A percentile compares a stretch with the other conserved stretches of the same genome.
These are phyloP conservation scores for Chlamydomonas reinhardtii DNA, from an alignment of 163 green algal genomes.

Conservation along the genomic window DNA sequence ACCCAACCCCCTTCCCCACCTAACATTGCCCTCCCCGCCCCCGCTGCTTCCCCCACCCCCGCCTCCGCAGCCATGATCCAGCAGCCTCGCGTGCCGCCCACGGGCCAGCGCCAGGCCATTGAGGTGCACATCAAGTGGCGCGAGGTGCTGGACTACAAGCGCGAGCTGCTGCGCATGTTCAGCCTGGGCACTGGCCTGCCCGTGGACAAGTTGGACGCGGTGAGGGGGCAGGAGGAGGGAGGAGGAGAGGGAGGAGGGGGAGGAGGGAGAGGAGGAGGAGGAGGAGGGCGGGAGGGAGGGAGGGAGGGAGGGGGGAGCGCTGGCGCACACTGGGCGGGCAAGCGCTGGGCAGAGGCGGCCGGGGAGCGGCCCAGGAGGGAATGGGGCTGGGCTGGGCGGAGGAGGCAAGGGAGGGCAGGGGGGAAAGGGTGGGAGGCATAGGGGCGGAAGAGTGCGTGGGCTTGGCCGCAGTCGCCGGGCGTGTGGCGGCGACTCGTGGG, in stretches of 20 bases:
- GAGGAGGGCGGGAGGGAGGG: too few relatives aligned
- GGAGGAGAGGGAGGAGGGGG: too few relatives aligned
- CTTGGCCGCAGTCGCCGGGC: too few relatives aligned
- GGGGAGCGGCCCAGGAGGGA: too few relatives aligned
- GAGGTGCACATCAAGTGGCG: conserved; percentile 97
- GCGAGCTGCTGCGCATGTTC: conserved; percentile 90
- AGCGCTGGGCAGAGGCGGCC: too few relatives aligned
- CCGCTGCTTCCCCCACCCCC: neutral
- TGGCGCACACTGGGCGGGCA: too few relatives aligned
- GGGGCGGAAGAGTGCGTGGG: too few relatives aligned
- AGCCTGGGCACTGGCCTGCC: conserved; percentile 89
- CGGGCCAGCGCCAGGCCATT: conserved; percentile 93
- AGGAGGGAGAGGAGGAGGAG: neutral
- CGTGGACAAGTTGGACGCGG: conserved; percentile 91
- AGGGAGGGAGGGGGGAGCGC: neutral
- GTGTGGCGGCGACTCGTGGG: too few relatives aligned
- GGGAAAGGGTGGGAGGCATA: too few relatives aligned
- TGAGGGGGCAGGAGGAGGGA: conserved; percentile 23
- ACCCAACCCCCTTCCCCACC: neutral
- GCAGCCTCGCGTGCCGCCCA: conserved; percentile 94
- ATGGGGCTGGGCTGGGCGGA: too few relatives aligned
- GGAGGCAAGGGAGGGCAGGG: too few relatives aligned
- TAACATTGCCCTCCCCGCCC: neutral
- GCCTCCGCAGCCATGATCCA: conserved; percentile 95
- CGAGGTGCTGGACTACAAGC: conserved; percentile 95